Evolutionary conservation across 23 red algal genomes (phyloP).

Genomic region (Chondrus crispus): DNA sequence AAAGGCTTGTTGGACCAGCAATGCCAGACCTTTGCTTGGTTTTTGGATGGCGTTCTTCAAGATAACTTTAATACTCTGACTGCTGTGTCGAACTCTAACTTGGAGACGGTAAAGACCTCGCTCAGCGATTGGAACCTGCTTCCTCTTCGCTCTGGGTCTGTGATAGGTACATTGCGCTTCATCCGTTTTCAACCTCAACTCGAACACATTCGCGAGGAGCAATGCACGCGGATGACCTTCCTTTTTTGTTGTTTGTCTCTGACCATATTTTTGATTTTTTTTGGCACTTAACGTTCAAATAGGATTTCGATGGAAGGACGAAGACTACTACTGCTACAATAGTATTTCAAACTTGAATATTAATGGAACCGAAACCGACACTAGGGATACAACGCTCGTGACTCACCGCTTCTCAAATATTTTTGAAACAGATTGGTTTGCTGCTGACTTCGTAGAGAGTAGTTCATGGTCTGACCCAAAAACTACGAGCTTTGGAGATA

Average conservation of each 20-base stretch:
- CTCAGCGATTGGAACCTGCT: conserved; percentile 50
- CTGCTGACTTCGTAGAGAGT: conserved; percentile 43
- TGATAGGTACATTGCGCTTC: conserved; percentile 22
- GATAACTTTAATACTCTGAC: conserved; percentile 25
- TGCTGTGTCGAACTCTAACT: conserved; percentile 5
- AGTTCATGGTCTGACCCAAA: conserved; percentile 15
- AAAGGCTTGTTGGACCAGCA: conserved; percentile 40
- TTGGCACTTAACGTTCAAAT: neutral
- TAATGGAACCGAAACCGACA: conserved; percentile 32
- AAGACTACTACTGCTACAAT: conserved; percentile 42
- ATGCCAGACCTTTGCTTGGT: conserved; percentile 48
- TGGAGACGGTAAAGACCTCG: conserved; percentile 12
- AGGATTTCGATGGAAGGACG: conserved; percentile 52
- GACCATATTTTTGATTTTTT: neutral
- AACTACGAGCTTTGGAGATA: conserved; percentile 14
- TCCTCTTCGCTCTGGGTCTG: conserved; percentile 43
- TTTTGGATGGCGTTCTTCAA: conserved; percentile 39
- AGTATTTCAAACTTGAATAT: conserved; percentile 36
- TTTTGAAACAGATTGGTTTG: conserved; percentile 51
- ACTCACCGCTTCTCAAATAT: conserved; percentile 53
- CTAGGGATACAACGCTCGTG: neutral
- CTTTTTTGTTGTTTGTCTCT: neutral
- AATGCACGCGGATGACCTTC: neutral
- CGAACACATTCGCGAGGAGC: neutral
- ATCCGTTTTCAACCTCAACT: neutral